Evolutionary conservation across 116 monocot species (phyloP).

Genomic region (Phalaenopsis hybrid): DNA sequence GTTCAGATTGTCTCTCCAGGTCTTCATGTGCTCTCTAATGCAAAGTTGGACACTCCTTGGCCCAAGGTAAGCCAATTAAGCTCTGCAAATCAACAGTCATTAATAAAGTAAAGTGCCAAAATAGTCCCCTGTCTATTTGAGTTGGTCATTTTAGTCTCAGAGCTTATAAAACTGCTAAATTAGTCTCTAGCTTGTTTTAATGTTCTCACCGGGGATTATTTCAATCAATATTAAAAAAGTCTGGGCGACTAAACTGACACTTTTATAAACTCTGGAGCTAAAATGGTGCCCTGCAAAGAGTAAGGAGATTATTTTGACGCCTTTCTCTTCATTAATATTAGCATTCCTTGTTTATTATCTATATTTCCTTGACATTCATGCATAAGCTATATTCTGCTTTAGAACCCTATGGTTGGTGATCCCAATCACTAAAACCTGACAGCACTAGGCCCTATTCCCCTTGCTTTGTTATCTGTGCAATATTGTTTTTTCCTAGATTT

Average conservation of each 20-base stretch:
- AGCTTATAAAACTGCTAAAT: too few relatives aligned
- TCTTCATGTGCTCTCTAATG: conserved; percentile 87
- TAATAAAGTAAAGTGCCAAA: too few relatives aligned
- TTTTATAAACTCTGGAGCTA: too few relatives aligned
- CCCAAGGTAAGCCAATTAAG: conserved; percentile 43
- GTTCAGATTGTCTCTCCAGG: conserved; percentile 65
- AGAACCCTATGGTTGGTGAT: neutral
- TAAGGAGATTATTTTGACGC: too few relatives aligned
- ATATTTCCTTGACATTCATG: neutral
- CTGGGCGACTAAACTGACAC: too few relatives aligned
- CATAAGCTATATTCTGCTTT: neutral
- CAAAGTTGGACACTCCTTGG: conserved; percentile 78
- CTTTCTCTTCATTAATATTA: too few relatives aligned
- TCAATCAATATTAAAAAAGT: too few relatives aligned
- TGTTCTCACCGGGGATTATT: too few relatives aligned
- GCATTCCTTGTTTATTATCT: neutral
- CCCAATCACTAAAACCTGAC: neutral
- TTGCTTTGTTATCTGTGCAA: neutral
- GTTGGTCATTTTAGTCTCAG: too few relatives aligned
- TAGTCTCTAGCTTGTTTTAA: too few relatives aligned
- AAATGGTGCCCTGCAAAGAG: too few relatives aligned
- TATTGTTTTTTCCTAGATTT: neutral
- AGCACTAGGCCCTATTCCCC: neutral
- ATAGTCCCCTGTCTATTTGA: too few relatives aligned
- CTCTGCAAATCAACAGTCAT: neutral